Evolutionary conservation across 441 rosid genomes (phyloP).

Genomic region (Melastoma candidum): DNA sequence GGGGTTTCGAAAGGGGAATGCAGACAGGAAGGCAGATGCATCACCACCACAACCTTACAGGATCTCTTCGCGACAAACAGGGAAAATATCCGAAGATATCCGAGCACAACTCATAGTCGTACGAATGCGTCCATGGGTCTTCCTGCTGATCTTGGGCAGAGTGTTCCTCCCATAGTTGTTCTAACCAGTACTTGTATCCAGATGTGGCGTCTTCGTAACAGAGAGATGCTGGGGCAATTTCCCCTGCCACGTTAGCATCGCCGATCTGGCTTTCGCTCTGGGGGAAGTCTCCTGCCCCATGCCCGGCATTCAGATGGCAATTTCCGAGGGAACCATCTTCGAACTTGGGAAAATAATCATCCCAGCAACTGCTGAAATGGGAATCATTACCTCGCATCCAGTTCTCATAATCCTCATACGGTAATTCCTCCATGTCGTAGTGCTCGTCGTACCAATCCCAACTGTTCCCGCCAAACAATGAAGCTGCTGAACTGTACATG

Average conservation of each 20-base stretch:
- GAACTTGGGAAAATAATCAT: not conserved
- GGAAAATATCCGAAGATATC: slow-evolving; percentile 8
- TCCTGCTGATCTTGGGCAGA: not conserved
- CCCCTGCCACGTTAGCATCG: not conserved
- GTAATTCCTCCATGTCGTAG: not conserved
- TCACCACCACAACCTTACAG: not conserved
- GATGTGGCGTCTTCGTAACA: not conserved
- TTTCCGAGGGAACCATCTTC: not conserved
- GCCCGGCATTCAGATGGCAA: not conserved
- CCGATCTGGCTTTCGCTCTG: not conserved
- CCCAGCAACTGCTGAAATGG: slow-evolving; percentile 2
- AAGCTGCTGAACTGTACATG: too few species aligned
- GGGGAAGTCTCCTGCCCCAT: not conserved
- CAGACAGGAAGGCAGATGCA: not conserved
- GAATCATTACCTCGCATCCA: not conserved
- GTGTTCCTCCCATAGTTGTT: slow-evolving; percentile 1
- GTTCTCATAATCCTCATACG: not conserved
- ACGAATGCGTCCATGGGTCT: slow-evolving; percentile 2
- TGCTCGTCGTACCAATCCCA: not conserved
- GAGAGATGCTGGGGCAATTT: not conserved
- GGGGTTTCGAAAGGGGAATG: slow-evolving; percentile 1
- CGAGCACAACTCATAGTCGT: not conserved
- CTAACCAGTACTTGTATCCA: slow-evolving; percentile 7
- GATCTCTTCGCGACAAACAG: slow-evolving; percentile 9
- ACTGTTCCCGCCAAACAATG: too few species aligned